phyloP scores from a whole-genome alignment of 805 yeast genomes.

The Ogataea naganishii region DNA sequence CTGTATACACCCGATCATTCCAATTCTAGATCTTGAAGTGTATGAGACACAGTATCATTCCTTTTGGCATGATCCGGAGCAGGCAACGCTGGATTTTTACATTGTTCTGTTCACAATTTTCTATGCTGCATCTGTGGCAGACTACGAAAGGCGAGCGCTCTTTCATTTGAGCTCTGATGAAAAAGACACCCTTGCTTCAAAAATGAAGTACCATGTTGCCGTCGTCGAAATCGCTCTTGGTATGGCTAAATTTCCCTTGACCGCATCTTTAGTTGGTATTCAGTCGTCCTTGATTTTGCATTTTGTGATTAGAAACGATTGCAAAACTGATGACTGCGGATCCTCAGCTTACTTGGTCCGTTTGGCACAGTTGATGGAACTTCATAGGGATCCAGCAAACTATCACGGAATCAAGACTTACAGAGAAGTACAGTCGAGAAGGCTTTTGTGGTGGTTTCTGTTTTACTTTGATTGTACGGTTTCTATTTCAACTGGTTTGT shows the following conservation, averaged over 20 bases:
- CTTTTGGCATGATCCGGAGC: slow-evolving; percentile 33
- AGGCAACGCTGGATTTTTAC: slow-evolving; percentile 34
- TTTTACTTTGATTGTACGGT: slow-evolving; percentile 50
- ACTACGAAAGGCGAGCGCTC: too few relatives aligned
- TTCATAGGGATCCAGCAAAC: slow-evolving; percentile 53
- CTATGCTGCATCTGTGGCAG: slow-evolving; percentile 51
- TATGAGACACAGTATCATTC: slow-evolving; percentile 36
- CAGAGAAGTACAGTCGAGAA: slow-evolving; percentile 40
- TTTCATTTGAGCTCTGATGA: too few relatives aligned
- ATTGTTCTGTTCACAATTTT: slow-evolving; percentile 42
- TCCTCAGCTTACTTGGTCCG: slow-evolving; percentile 44
- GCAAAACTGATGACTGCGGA: slow-evolving; percentile 51
- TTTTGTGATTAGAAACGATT: slow-evolving; percentile 40
- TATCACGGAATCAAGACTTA: slow-evolving; percentile 40
- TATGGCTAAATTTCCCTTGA: slow-evolving; percentile 41
- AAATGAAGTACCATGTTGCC: slow-evolving; percentile 39
- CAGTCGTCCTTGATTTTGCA: slow-evolving; percentile 31
- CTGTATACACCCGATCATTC: slow-evolving; percentile 49
- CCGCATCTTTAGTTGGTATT: slow-evolving; percentile 31
- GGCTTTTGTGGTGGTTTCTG: slow-evolving; percentile 63
- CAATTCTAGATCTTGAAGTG: slow-evolving; percentile 37
- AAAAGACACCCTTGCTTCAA: slow-evolving; percentile 26
- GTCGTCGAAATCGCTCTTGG: slow-evolving; percentile 40
- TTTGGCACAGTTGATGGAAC: slow-evolving; percentile 44
- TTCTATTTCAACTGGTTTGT: slow-evolving; percentile 44